Conservation (phyloP, 495 filamentous ascomycete species). For the Endocarpon pusillum region DNA sequence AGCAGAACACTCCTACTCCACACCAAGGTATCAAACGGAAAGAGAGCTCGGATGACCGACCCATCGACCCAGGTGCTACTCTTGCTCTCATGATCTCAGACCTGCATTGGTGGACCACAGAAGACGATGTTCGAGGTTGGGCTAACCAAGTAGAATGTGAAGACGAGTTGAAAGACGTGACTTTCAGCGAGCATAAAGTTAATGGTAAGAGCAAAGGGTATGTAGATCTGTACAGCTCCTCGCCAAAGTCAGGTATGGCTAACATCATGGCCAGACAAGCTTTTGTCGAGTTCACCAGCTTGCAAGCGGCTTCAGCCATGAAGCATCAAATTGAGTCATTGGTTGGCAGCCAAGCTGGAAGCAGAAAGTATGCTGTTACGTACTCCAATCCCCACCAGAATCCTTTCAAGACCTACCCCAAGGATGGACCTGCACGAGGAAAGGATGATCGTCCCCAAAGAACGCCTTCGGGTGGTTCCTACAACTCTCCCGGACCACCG, state of each 20-base stretch:
- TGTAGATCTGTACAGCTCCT: not conserved
- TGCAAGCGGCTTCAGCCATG: constrained; percentile 70
- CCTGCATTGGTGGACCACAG: constrained; percentile 89
- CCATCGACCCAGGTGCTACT: constrained; percentile 66
- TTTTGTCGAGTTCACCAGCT: constrained; percentile 69
- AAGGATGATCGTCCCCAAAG: constrained; percentile 37
- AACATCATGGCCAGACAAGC: constrained; percentile 49
- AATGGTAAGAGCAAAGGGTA: constrained; percentile 98
- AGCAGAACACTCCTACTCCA: constrained; percentile 9
- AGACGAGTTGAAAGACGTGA: constrained; percentile 76
- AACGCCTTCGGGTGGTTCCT: constrained; percentile 17
- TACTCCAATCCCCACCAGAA: constrained; percentile 66
- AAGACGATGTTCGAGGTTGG: constrained; percentile 90
- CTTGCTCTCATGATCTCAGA: constrained; percentile 73
- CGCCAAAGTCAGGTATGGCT: constrained; percentile 3
- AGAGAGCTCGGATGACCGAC: constrained; percentile 49
- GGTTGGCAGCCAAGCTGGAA: constrained; percentile 31
- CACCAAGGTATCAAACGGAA: constrained; percentile 66
- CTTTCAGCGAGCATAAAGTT: constrained; percentile 95
- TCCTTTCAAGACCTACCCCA: constrained; percentile 81
- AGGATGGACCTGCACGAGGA: constrained; percentile 67
- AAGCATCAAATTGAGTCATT: constrained; percentile 66
- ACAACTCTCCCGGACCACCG: constrained; percentile 12
- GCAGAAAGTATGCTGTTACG: constrained; percentile 52
- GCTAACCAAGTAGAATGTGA: constrained; percentile 58